These are phyloP conservation scores for Rhododendron kiyosumense DNA, from an alignment of 148 eudicot species.

Conservation along the genomic window DNA sequence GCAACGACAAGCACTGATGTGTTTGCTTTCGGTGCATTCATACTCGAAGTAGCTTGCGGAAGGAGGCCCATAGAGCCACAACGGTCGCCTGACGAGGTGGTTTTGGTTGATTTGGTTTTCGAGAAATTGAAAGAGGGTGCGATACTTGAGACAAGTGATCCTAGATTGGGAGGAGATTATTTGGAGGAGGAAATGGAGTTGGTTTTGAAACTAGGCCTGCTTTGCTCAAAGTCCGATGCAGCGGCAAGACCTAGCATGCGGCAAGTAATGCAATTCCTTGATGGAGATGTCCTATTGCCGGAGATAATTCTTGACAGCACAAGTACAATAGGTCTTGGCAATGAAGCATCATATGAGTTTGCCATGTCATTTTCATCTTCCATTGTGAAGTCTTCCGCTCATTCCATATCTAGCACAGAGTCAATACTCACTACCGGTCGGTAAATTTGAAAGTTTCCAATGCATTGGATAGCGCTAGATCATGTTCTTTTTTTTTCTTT, in stretches of 20 bases:
- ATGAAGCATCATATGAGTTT: not conserved
- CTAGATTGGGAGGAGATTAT: slow-evolving; percentile 23
- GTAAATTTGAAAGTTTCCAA: not conserved
- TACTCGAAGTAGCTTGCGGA: slow-evolving; percentile 38
- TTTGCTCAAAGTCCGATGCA: slow-evolving; percentile 29
- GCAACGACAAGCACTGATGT: slow-evolving; percentile 37
- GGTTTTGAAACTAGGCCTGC: slow-evolving; percentile 29
- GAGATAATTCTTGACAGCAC: not conserved
- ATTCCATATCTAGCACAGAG: not conserved
- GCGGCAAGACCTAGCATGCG: slow-evolving; percentile 39
- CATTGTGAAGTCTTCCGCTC: not conserved
- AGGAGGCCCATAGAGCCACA: slow-evolving; percentile 26
- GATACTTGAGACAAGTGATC: slow-evolving; percentile 26
- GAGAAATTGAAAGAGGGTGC: slow-evolving; percentile 24
- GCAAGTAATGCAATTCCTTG: slow-evolving; percentile 30
- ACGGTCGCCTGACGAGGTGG: not conserved
- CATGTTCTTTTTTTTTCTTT: not conserved
- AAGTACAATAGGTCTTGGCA: not conserved
- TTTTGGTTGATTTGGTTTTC: slow-evolving; percentile 31
- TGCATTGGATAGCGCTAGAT: slow-evolving; percentile 2
- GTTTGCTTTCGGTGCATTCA: slow-evolving; percentile 34
- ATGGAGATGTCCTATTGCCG: slow-evolving; percentile 8
- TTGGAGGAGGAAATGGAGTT: slow-evolving; percentile 27
- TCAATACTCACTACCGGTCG: not conserved
- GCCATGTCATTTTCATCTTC: not conserved